Base-by-base conservation (phyloP, 805 yeast species). In the Yueomyces sinensis region DNA sequence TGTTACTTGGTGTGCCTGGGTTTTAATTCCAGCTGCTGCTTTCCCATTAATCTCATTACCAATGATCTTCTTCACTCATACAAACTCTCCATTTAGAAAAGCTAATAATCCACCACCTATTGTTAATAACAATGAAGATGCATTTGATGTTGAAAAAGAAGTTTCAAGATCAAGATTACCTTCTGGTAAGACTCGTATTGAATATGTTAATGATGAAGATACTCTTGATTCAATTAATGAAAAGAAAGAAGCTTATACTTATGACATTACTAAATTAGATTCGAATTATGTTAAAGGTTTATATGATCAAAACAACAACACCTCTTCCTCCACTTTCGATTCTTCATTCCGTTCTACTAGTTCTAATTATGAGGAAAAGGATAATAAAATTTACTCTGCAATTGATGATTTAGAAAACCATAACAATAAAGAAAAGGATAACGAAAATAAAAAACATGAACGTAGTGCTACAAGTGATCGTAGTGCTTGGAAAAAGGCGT, bases 1-100 rank as follows among this genome's bases (percentile, higher is more conserved):
- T 40, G 63, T 77, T 14, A 56, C 65, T 5, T 81, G 87, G 87
- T 65, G 75, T n/a, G 65, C 76, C 7, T 81, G 89, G 87, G 50
- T 76, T 24, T 61, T 77, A 46, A 66, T 80, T 20, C 84, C 79
- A 1, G 68, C 82, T 4, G 78, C 82, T 11, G 77, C 65, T 0
- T 55, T 75, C 35, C 65, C 66, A 36, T 57, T 81, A 38, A 35
- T 74, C 2, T 56, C 74, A 2, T 39, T 76, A 2, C 70, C 80
- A 5, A 52, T 73, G 29, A 58, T 70, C 22, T 62, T 70, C 33
- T 42, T 71, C 19, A 64, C 69, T 17, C 50, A 53, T 36, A 40
- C 54, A 14, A 22, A 22, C 9, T 11, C 24, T 7, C 9, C 24
- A 22, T 11, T 7, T 22, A 22, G 7, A 7, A 13, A 11, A 11